phyloP scores from a whole-genome alignment of 495 filamentous ascomycete genomes.

The Aspergillus ostianus region DNA sequence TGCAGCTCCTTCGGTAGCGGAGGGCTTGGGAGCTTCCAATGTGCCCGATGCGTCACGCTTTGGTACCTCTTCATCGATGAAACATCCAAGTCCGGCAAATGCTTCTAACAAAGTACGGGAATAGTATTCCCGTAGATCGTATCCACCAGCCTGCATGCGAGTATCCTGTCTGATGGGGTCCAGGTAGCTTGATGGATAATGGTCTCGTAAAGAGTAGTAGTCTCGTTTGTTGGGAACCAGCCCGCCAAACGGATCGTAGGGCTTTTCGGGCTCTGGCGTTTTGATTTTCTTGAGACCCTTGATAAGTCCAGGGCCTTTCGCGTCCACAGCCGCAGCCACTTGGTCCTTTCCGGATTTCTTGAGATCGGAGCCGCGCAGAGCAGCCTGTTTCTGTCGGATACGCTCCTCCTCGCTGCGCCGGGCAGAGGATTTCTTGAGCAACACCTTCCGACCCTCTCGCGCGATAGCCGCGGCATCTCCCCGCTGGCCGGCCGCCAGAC shows the following conservation, averaged over 20 bases:
- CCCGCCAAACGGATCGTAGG: constrained; percentile 88
- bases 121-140: constrained; percentile 77
- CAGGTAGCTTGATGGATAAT: constrained; percentile 66
- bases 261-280: constrained; percentile 61
- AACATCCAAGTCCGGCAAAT: constrained; percentile 82
- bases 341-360: constrained; percentile 28
- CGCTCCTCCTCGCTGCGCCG: constrained; percentile 49
- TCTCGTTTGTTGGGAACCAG: constrained; percentile 59
- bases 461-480: constrained; percentile 51
- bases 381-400: constrained; percentile 46
- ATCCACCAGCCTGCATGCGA: constrained; percentile 73
- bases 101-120: constrained; percentile 79
- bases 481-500: constrained; percentile 48
- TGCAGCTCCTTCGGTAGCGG: constrained; percentile 34
- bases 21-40: constrained; percentile 18
- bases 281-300: constrained; percentile 71
- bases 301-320: constrained; percentile 50
- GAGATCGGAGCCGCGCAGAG: constrained; percentile 36
- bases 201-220: constrained; percentile 64
- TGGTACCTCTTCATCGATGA: constrained; percentile 74
- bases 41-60: constrained; percentile 33
- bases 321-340: constrained; percentile 25
- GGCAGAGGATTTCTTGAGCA: constrained; percentile 66
- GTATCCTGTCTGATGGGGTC: constrained; percentile 58
- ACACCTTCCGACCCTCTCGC: constrained; percentile 57